phyloP scores from a whole-genome alignment of 1,284 basidiomycete species.

The Pseudomicrostroma phylloplanum region DNA sequence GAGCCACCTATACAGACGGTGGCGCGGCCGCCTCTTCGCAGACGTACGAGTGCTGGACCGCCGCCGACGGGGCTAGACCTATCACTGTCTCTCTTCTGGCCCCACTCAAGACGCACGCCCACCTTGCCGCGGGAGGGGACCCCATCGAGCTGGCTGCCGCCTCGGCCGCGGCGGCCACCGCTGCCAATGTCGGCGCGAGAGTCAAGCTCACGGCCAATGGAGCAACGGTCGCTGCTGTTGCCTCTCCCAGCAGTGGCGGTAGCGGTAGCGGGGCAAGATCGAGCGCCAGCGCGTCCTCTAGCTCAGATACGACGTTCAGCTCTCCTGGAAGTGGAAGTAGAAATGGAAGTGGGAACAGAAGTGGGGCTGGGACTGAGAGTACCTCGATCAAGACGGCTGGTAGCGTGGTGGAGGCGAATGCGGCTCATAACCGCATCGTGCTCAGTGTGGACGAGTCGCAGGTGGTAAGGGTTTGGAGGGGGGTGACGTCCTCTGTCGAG shows the following conservation, averaged over 20 bases:
- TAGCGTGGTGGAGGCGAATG: neutral
- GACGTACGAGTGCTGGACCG: conserved; percentile 21
- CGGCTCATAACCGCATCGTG: conserved; percentile 24
- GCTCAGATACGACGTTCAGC: conserved; percentile 7
- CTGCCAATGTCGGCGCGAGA: neutral
- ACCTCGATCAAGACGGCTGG: neutral
- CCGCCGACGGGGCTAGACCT: conserved; percentile 17
- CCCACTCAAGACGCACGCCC: conserved; percentile 17
- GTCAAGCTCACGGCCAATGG: neutral
- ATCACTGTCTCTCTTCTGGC: conserved; percentile 36
- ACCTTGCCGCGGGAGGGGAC: conserved; percentile 22
- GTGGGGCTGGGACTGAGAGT: neutral
- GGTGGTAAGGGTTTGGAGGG: conserved; percentile 26
- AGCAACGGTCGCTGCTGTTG: neutral
- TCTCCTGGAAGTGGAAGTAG: neutral
- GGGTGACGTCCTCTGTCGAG: neutral
- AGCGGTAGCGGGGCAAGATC: too few relatives aligned
- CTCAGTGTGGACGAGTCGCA: conserved; percentile 31
- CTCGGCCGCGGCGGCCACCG: neutral
- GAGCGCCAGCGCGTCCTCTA: too few relatives aligned
- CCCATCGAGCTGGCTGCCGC: conserved; percentile 16
- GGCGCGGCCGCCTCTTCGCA: conserved; percentile 2
- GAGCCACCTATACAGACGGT: neutral
- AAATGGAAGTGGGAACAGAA: neutral
- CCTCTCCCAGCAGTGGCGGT: neutral